Evolutionary conservation across 73 alveolate species (phyloP), one percentile per base, ranked within the genome.

Genomic region (Blepharisma japonicum): DNA sequence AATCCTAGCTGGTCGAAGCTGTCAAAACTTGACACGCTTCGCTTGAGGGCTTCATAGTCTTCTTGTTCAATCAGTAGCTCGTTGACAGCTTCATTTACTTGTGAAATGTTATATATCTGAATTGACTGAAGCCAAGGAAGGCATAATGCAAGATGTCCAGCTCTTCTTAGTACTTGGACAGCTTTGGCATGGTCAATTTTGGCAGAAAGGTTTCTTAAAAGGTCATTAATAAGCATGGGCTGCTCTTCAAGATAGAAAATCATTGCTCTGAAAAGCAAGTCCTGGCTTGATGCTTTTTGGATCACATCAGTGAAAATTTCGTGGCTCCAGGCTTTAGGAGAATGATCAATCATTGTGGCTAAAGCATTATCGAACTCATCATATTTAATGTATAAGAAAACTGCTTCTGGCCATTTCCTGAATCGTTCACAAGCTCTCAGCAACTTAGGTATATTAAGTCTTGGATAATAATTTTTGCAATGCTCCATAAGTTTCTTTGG

Each of bases 381-480:
- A 81, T 96, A 96, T 55, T 95, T 97, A 71, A 96, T 77, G 80
- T 93, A 92, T 81, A 96, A 88, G 91, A 93, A 95, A 21, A 96
- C 99, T 56, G 97, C 98, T 86, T 96, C 99, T 71, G 93, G 91
- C 99, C 99, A 96, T 86, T 90, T 90, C 68, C 94, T 89, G 83
- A 89, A 89, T 77, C 89, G 88, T 78, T 91, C 99, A 77, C 99
- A 96, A 55, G 96, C 93, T 91, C 99, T 94, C 54, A 93, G 82
- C 54, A 96, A 93, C 86, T 95, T 96, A 8, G 97, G 96, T 14
- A 96, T 94, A 76, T 95, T 89, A 20, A 51, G 6, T 77, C 45
- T 68, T 18, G 79, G 85, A 81, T 86, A 85, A 83, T 95, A 95
- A 80, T 94, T 89, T 82, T 97, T 87, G 84, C 96, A 86, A 77